A percentile compares a stretch with the other conserved stretches of the same genome.
These are phyloP conservation scores for Trichoderma gamsii DNA, from an alignment of 495 filamentous ascomycete genomes.

Conservation along the genomic window DNA sequence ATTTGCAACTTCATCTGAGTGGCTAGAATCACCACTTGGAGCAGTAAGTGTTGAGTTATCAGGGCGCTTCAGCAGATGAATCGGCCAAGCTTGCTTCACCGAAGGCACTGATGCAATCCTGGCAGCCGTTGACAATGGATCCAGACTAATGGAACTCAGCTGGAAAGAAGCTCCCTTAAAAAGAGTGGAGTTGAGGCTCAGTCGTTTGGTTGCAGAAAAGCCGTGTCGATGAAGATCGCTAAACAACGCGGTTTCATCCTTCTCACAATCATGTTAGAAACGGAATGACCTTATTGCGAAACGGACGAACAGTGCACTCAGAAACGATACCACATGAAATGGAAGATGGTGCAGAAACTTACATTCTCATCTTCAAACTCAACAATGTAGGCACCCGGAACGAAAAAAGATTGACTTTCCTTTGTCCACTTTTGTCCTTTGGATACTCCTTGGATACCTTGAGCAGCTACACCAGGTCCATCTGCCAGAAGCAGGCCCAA, in stretches of 20 bases:
- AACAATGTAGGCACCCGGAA: constrained; percentile 7
- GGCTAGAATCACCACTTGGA: not conserved
- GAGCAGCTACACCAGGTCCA: not conserved
- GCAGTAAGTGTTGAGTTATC: not conserved
- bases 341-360: not conserved
- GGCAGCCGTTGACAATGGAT: not conserved
- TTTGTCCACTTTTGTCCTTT: constrained; percentile 3
- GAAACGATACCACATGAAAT: not conserved
- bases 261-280: not conserved
- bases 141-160: not conserved
- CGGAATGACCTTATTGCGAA: not conserved
- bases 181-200: not conserved
- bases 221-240: not conserved
- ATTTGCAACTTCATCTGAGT: not conserved
- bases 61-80: not conserved
- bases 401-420: not conserved
- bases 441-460: not conserved
- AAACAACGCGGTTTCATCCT: not conserved
- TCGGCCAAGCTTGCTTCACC: not conserved
- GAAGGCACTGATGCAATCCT: not conserved
- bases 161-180: constrained; percentile 1
- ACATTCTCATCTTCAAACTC: constrained; percentile 4
- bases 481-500: constrained; percentile 8
- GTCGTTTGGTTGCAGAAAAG: not conserved
- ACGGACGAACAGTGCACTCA: not conserved